Percentiles rank a stretch among this genome's conserved stretches.
Conservation (phyloP, 345 rosid species). For the Corchorus capsularis region DNA sequence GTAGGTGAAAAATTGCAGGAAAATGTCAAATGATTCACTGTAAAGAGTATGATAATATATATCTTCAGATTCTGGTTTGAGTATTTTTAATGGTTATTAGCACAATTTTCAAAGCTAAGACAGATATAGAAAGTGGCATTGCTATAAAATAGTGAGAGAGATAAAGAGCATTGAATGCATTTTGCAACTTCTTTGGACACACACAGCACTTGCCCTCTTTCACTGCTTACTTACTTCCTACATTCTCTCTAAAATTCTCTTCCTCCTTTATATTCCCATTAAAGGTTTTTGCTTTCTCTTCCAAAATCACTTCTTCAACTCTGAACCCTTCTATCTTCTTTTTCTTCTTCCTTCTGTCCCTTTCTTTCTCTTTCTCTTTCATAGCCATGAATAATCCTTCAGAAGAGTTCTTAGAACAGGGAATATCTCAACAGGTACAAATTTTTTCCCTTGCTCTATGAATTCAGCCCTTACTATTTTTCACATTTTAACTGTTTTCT, state of each 20-base stretch:
- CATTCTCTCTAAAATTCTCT: slow-evolving; percentile 33
- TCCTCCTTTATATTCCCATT: slow-evolving; percentile 35
- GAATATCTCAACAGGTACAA: slow-evolving; percentile 54
- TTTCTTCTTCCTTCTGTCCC: not conserved
- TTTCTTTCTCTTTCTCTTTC: slow-evolving; percentile 17
- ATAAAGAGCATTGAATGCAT: slow-evolving; percentile 41
- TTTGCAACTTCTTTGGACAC: slow-evolving; percentile 35
- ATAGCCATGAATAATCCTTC: slow-evolving; percentile 50
- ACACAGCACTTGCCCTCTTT: slow-evolving; percentile 32
- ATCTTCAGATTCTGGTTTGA: not conserved
- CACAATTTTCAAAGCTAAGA: not conserved
- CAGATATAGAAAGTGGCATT: not conserved
- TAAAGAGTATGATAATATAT: not conserved
- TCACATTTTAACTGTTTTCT: not conserved
- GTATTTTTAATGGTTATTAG: not conserved
- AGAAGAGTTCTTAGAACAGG: slow-evolving; percentile 44
- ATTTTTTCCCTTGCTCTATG: not conserved
- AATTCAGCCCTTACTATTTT: not conserved
- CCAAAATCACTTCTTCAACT: not conserved
- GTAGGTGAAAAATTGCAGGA: not conserved
- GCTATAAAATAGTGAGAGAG: slow-evolving; percentile 12
- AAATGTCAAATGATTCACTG: not conserved
- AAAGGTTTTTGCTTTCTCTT: slow-evolving; percentile 21
- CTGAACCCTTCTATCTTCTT: not conserved
- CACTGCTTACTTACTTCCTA: slow-evolving; percentile 38